phyloP scores from a whole-genome alignment of 2,329 filamentous ascomycete species.

The Fonsecaea pedrosoi region DNA sequence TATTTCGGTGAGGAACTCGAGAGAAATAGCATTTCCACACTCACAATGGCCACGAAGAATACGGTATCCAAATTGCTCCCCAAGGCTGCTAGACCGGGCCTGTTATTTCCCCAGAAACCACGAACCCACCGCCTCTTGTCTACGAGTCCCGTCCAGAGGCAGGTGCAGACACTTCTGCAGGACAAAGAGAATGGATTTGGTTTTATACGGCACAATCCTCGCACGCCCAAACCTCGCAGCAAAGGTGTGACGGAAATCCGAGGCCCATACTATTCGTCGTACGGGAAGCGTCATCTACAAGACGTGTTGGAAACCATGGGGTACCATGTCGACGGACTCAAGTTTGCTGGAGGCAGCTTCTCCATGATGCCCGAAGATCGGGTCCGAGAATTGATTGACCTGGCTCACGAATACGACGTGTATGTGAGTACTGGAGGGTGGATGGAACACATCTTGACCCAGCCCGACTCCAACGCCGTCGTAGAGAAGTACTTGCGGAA shows the following conservation, averaged over 20 bases:
- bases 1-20: neutral
- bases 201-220: slow-evolving; percentile 58
- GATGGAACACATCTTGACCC: slow-evolving; percentile 61
- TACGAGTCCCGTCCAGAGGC: slow-evolving; percentile 23
- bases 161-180: slow-evolving; percentile 52
- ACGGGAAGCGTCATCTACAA: slow-evolving; percentile 60
- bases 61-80: slow-evolving; percentile 14
- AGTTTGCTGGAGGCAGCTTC: slow-evolving; percentile 62
- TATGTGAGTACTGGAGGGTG: slow-evolving; percentile 64
- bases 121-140: slow-evolving; percentile 33
- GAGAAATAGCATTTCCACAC: neutral
- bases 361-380: slow-evolving; percentile 57
- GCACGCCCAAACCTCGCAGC: slow-evolving; percentile 57
- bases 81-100: slow-evolving; percentile 18
- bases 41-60: slow-evolving; percentile 23
- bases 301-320: slow-evolving; percentile 64
- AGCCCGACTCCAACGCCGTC: slow-evolving; percentile 52
- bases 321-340: slow-evolving; percentile 61
- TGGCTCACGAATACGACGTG: slow-evolving; percentile 57
- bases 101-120: slow-evolving; percentile 14
- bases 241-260: slow-evolving; percentile 62
- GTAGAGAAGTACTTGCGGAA: slow-evolving; percentile 61
- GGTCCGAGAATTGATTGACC: slow-evolving; percentile 56
- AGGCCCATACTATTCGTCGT: slow-evolving; percentile 62
- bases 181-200: slow-evolving; percentile 59